phyloP scores from a whole-genome alignment of 108 stramenopile genomes.

The Phaeodactylum tricornutum region DNA sequence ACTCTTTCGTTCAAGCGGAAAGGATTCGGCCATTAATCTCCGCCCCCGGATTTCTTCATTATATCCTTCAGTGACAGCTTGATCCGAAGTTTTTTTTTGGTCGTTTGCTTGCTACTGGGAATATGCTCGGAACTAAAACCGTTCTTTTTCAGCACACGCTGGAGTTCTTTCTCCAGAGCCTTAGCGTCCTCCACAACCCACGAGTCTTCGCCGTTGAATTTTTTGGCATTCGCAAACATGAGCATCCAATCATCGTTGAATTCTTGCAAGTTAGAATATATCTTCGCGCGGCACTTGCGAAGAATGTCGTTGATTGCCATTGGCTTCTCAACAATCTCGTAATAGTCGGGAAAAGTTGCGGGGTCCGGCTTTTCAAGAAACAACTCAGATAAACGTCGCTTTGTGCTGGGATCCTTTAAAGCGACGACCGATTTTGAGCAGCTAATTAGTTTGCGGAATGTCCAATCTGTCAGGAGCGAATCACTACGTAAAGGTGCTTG shows the following conservation, averaged over 20 bases:
- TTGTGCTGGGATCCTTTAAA: constrained; percentile 68
- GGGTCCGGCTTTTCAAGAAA: constrained; percentile 82
- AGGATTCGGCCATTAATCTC: no score
- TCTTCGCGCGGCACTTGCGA: constrained; percentile 60
- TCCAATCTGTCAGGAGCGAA: constrained; percentile 48
- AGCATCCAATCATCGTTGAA: constrained; percentile 73
- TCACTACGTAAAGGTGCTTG: background rate
- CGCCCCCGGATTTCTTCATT: no score
- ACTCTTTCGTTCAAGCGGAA: no score
- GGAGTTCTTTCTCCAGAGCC: constrained; percentile 56
- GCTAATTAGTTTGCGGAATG: constrained; percentile 60
- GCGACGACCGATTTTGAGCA: constrained; percentile 64
- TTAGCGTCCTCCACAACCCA: constrained; percentile 70
- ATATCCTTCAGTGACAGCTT: constrained; percentile 48
- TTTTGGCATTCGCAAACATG: constrained; percentile 64
- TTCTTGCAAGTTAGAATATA: constrained; percentile 47
- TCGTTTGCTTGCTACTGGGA: constrained; percentile 15
- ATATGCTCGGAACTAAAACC: constrained; percentile 28
- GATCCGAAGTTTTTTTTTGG: constrained; percentile 41
- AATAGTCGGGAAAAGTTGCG: constrained; percentile 78
- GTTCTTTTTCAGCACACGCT: constrained; percentile 71
- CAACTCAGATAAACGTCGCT: constrained; percentile 66
- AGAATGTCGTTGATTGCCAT: constrained; percentile 86
- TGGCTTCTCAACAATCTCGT: constrained; percentile 65
- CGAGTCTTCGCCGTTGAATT: constrained; percentile 77